These are phyloP conservation scores for Pezicula radicicola DNA, from an alignment of 2,329 filamentous ascomycete species.

Conservation along the genomic window DNA sequence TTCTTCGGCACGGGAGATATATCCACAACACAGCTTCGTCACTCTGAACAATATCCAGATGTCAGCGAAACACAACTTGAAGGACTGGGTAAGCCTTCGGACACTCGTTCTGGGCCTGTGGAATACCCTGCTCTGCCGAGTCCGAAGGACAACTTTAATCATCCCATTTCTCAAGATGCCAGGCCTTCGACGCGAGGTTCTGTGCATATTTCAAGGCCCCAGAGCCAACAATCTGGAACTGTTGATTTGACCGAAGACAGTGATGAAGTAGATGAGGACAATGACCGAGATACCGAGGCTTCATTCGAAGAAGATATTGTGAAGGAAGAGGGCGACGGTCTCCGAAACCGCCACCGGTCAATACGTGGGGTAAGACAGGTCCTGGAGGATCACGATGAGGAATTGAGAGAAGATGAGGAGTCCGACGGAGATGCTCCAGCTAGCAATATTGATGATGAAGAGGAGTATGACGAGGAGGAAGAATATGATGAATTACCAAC, in stretches of 20 bases:
- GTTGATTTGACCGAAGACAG: slow-evolving; percentile 25
- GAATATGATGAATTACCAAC: neutral
- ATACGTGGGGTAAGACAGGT: neutral
- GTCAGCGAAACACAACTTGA: slow-evolving; percentile 5
- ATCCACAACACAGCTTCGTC: neutral
- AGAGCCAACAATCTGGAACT: slow-evolving; percentile 18
- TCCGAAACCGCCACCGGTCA: neutral
- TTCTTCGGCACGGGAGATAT: neutral
- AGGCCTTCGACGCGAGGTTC: neutral
- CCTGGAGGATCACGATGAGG: slow-evolving; percentile 1
- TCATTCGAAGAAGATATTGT: neutral
- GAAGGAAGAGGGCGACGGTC: slow-evolving; percentile 4
- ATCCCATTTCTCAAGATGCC: neutral
- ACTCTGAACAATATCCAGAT: slow-evolving; percentile 10
- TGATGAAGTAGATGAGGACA: slow-evolving; percentile 9
- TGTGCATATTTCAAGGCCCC: slow-evolving; percentile 17
- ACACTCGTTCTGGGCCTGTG: neutral
- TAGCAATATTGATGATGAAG: neutral
- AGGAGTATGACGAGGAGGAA: slow-evolving; percentile 8
- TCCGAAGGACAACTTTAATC: neutral
- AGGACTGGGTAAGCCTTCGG: neutral
- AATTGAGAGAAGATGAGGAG: neutral
- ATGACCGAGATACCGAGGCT: slow-evolving; percentile 7
- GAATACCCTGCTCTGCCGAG: neutral
- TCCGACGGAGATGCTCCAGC: neutral